Conservation (phyloP, 108 stramenopile genomes). For the Fragilaria radians region DNA sequence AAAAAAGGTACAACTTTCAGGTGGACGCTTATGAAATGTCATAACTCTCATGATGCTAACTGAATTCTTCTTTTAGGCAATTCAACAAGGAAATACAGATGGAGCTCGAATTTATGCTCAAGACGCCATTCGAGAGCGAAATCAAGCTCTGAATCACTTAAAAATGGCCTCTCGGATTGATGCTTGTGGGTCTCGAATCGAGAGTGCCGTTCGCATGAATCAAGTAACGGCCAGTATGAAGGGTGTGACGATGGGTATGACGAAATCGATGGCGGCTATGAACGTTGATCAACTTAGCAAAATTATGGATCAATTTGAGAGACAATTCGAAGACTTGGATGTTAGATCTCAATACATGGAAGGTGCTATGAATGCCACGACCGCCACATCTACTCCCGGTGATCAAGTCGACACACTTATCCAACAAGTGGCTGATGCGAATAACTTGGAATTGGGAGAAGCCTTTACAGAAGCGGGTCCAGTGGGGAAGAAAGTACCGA, state of each 20-base stretch:
- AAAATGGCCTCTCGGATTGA: conserved; percentile 90
- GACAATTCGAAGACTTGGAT: conserved; percentile 98
- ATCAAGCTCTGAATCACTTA: conserved; percentile 91
- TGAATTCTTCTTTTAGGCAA: conserved; percentile 53
- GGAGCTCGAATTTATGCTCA: conserved; percentile 96
- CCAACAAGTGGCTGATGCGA: conserved; percentile 89
- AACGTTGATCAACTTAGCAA: conserved; percentile 88
- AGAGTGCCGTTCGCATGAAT: conserved; percentile 95
- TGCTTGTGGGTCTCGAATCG: conserved; percentile 92
- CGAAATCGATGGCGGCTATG: conserved; percentile 84
- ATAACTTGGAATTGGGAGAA: conserved; percentile 77
- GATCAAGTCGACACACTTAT: conserved; percentile 94
- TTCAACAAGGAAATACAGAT: conserved; percentile 87
- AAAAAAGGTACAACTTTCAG: conserved; percentile 63
- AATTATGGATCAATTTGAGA: conserved; percentile 95
- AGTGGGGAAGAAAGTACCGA: conserved; percentile 68
- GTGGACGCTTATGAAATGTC: neutral
- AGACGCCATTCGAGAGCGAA: conserved; percentile 98
- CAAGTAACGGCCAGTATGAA: conserved; percentile 88
- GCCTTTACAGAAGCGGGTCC: conserved; percentile 73
- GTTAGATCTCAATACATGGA: conserved; percentile 96
- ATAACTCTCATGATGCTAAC: conserved; percentile 1
- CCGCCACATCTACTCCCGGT: conserved; percentile 91
- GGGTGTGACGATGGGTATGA: conserved; percentile 92
- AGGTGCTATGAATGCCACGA: conserved; percentile 92